Percentiles rank a stretch among this genome's conserved stretches.
Evolutionary conservation across 2,329 filamentous ascomycete genomes (phyloP).

Genomic region (Ophiocordyceps camponoti-leonardi): DNA sequence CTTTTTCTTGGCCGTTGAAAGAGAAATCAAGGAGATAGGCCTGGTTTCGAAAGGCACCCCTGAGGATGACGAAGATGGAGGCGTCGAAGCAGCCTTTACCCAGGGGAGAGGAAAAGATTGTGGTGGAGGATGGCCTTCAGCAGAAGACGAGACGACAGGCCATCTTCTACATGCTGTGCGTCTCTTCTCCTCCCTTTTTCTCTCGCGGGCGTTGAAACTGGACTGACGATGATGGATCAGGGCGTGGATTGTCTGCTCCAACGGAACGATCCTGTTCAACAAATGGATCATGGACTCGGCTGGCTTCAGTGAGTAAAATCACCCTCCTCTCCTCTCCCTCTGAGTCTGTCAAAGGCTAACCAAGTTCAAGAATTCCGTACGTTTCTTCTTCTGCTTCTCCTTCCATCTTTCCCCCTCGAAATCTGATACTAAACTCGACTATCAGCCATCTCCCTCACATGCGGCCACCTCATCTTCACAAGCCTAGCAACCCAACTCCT

Average conservation of each 20-base stretch:
- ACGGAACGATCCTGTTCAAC: conserved; percentile 78
- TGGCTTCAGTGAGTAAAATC: conserved; percentile 55
- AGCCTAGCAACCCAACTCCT: conserved; percentile 49
- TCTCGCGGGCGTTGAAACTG: too few relatives aligned
- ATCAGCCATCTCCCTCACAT: conserved; percentile 40
- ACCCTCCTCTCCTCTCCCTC: not conserved
- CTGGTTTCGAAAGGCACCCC: too few relatives aligned
- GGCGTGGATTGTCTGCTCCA: conserved; percentile 73
- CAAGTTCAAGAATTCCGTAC: conserved; percentile 7
- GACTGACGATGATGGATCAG: conserved; percentile 10
- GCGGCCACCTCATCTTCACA: conserved; percentile 52
- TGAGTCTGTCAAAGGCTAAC: not conserved
- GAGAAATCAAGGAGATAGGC: too few relatives aligned
- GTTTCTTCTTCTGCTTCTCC: conserved; percentile 1
- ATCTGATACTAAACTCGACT: not conserved
- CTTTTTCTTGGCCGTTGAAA: too few relatives aligned
- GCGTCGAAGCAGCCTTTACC: too few relatives aligned
- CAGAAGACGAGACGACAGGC: too few relatives aligned
- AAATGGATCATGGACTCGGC: conserved; percentile 69
- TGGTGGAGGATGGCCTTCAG: too few relatives aligned
- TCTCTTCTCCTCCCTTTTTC: too few relatives aligned
- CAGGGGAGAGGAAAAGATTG: too few relatives aligned
- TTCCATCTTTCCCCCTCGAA: not conserved
- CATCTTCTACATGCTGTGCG: too few relatives aligned
- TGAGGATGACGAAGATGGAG: too few relatives aligned